Evolutionary conservation across 2,329 filamentous ascomycete genomes (phyloP), one percentile per base, ranked within the genome.

Genomic region (Esteya vermicola): DNA sequence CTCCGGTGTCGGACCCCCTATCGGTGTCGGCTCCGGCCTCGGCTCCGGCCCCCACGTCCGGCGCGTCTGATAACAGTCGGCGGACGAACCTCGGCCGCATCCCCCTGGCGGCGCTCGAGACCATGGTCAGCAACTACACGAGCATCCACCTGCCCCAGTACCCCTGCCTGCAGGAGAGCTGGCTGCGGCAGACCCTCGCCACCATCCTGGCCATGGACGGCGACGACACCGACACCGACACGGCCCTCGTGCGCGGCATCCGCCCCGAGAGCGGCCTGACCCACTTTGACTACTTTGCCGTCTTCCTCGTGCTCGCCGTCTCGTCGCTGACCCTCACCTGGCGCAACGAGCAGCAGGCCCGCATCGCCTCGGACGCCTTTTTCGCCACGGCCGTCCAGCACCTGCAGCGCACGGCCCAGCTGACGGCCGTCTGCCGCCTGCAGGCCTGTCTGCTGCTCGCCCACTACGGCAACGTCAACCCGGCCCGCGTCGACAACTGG

Each of bases 401-500:
- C 30, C 37, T 39, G 21, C 30, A 18, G 7, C 37, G 37, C 8
- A 14, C 37, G 5, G 7, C 30, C 7, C 37, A 10, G 20, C 37
- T 39, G 21, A 19, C 30, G 6, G 21, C 18, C 22, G 6, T 39
- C 21, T 31, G 19, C 7, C 37, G 37, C 6, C 37, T 39, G 37
- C 37, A 39, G 37, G 28, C 16, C 21, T 33, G 37, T 27, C 37
- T 39, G 30, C 30, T 39, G 37, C 37, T 39, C 14, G 30, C 30
- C 9, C 37, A 39, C 37, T 39, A 39, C 30, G 37, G 37, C 37
- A 33, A 31, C 22, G 18, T 39, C 30, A 23, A 39, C 22, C 37
- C 37, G 21, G 37, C 21, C 12, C 37, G 30, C 12, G 30, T 39
- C 30, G 37, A 39, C 22, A 25, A 19, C 16, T 32, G 37, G 27